Base-by-base conservation (phyloP, 208 protist species). In the Trypanosoma scelopori region DNA sequence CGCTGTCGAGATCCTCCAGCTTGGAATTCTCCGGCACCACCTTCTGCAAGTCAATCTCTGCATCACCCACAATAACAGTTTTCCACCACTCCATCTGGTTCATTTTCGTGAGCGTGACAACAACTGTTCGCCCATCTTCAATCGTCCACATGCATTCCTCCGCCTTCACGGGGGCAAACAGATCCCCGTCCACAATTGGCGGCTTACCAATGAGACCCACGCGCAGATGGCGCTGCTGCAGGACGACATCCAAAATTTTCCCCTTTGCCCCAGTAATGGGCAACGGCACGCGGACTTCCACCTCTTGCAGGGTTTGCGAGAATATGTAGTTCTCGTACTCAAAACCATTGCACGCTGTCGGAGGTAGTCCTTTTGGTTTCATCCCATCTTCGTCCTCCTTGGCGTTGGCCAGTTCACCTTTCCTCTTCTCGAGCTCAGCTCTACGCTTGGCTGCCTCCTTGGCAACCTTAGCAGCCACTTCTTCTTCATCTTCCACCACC, bases 61-160 rank as follows among this genome's bases (percentile, higher is more conserved):
- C 78, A 68, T 97, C 89, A 15, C 92, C 90, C 23, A 69, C 48
- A 53, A 97, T 81, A 67, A 96, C 73, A 16, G 82, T 90, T 64
- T 89, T 91, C 95, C 95, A 98, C 93, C 95, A 98, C 81, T 97
- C 89, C 91, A 95, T 91, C 22, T 80, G 45, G 60, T 97, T 97
- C 47, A 77, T 57, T 78, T 98, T 98, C 48, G 80, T 81, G 18
- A 98, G 87, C 47, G 85, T 89, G 18, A 98, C 27, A 25, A 95
- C 86, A 5, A 97, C 83, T 7, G 81, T 81, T 45, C 65, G 69
- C 49, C 93, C 89, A 50, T 98, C 92, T 61, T 97, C 94, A 53
- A 98, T 89, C 35, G 91, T 95, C 92, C 94, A 98, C 82, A 95
- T 92, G 74, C 76, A 89, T 46, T 97, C 94, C 42, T 94, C 89